These are phyloP conservation scores for Rusavskia elegans DNA, from an alignment of 495 filamentous ascomycete genomes.

Conservation along the genomic window DNA sequence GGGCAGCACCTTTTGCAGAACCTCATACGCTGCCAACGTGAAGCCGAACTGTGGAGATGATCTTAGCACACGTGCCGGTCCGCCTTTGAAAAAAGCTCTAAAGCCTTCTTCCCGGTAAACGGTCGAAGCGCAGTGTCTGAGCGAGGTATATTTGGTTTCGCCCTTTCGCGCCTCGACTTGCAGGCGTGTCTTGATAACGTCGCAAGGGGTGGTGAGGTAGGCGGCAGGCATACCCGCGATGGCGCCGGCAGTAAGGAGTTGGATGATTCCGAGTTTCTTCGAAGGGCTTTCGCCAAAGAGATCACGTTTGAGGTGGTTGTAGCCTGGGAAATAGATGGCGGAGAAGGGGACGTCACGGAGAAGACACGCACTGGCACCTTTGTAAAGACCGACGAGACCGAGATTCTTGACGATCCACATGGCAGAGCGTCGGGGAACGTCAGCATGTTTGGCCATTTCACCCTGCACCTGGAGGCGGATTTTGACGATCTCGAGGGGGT, in stretches of 20 bases:
- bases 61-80: constrained; percentile 81
- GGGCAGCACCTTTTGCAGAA: constrained; percentile 70
- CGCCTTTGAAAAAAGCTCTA: constrained; percentile 95
- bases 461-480: constrained; percentile 96
- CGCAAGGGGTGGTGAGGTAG: constrained; percentile 92
- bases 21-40: constrained; percentile 86
- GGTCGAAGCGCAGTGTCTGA: constrained; percentile 74
- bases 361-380: constrained; percentile 90
- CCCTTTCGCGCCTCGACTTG: constrained; percentile 96
- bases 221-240: constrained; percentile 98
- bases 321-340: constrained; percentile 96
- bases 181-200: constrained; percentile 96
- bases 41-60: constrained; percentile 97
- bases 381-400: constrained; percentile 90
- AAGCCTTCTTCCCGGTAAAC: constrained; percentile 85
- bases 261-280: constrained; percentile 80
- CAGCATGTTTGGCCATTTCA: constrained; percentile 77
- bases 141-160: constrained; percentile 65
- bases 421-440: constrained; percentile 68
- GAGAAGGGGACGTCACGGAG: constrained; percentile 95
- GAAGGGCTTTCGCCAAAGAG: constrained; percentile 80
- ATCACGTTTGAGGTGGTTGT: constrained; percentile 85
- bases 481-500: constrained; percentile 97
- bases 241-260: constrained; percentile 87
- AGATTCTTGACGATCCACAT: constrained; percentile 96